A percentile compares a stretch with the other conserved stretches of the same genome.
These are phyloP conservation scores for Basidiobolus meristosporus DNA, from an alignment of 371 early-diverging fungal genomes.

Conservation along the genomic window DNA sequence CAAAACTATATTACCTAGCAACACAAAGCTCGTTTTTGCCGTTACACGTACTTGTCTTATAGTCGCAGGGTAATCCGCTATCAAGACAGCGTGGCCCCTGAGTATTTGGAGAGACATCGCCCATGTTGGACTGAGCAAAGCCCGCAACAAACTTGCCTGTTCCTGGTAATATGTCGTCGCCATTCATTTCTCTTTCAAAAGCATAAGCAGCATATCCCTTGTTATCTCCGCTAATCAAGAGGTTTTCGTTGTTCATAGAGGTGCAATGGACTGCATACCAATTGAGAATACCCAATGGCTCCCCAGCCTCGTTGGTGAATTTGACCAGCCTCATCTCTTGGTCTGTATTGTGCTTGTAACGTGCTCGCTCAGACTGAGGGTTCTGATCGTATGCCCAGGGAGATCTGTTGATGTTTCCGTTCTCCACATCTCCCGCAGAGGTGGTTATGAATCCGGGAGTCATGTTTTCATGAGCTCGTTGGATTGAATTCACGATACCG, in stretches of 20 bases:
- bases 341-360: constrained; percentile 28
- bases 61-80: constrained; percentile 36
- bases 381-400: constrained; percentile 30
- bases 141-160: constrained; percentile 25
- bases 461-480: constrained; percentile 23
- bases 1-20: constrained; percentile 12
- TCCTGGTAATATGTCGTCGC: constrained; percentile 5
- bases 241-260: constrained; percentile 29
- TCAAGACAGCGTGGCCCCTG: constrained; percentile 28
- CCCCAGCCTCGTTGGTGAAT: constrained; percentile 10
- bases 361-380: constrained; percentile 22
- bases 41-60: constrained; percentile 6
- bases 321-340: constrained; percentile 19
- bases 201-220: constrained; percentile 39
- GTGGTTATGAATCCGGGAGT: constrained; percentile 12
- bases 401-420: constrained; percentile 32
- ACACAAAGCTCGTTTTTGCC: constrained; percentile 8
- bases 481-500: constrained; percentile 28
- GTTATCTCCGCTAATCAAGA: constrained; percentile 36
- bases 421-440: constrained; percentile 14
- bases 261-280: constrained; percentile 48
- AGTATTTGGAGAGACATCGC: constrained; percentile 41
- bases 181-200: constrained; percentile 17
- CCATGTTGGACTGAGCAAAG: constrained; percentile 39
- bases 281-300: constrained; percentile 7